Percentiles rank a stretch among this genome's conserved stretches.
These are phyloP conservation scores for Pseudogymnoascus sp. DNA, from an alignment of 2,329 filamentous ascomycete genomes.

Conservation along the genomic window DNA sequence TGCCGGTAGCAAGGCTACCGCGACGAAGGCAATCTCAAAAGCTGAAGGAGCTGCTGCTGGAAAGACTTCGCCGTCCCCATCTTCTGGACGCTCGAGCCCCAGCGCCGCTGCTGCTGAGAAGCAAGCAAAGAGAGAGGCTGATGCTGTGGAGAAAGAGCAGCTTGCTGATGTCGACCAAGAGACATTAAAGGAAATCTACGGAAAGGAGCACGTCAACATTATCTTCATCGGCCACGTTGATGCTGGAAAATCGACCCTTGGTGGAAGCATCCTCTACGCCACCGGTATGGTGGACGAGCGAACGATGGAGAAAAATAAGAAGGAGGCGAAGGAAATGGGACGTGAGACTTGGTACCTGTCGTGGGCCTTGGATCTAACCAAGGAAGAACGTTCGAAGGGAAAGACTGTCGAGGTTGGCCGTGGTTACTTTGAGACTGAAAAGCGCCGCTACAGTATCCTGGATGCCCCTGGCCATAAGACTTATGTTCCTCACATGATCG, in stretches of 20 bases:
- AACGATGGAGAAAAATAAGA: conserved; percentile 97
- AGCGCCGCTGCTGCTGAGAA: conserved; percentile 52
- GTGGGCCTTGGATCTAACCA: conserved; percentile 95
- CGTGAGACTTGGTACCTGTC: conserved; percentile 98
- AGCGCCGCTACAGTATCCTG: conserved; percentile 90
- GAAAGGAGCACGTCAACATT: conserved; percentile 88
- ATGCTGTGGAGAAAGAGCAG: conserved; percentile 69
- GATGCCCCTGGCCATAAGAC: conserved; percentile 98
- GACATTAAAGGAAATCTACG: conserved; percentile 89
- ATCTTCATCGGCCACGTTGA: conserved; percentile 98
- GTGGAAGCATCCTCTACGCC: conserved; percentile 83
- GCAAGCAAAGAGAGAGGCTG: conserved; percentile 56
- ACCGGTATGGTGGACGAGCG: conserved; percentile 99
- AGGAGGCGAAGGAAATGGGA: conserved; percentile 89
- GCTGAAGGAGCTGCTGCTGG: conserved; percentile 54
- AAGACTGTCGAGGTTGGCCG: conserved; percentile 97
- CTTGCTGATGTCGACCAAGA: conserved; percentile 71
- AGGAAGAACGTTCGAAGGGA: conserved; percentile 90
- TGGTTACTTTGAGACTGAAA: conserved; percentile 94
- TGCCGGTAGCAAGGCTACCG: conserved; percentile 75
- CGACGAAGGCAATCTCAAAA: conserved; percentile 90
- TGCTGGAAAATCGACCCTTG: conserved; percentile 93
- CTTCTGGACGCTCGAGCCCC: conserved; percentile 78
- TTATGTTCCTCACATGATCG: conserved; percentile 97
- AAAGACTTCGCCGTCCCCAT: conserved; percentile 71